Base-by-base conservation (phyloP, 2,329 filamentous ascomycete genomes). In the Sporothrix pseudoabietina region DNA sequence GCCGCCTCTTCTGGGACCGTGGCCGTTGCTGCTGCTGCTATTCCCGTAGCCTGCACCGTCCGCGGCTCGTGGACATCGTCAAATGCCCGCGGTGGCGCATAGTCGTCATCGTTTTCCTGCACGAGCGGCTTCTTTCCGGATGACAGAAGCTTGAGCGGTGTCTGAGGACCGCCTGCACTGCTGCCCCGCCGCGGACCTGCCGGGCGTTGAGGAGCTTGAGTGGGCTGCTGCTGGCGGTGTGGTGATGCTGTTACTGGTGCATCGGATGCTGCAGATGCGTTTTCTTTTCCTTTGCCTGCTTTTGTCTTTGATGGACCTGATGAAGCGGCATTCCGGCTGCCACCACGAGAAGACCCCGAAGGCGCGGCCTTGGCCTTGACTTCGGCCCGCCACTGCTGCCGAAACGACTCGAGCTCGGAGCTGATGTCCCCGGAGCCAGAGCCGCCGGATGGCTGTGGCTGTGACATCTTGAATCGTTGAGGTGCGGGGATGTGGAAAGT, bases 351-450 rank as follows among this genome's bases (percentile, higher is more conserved):
- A 16, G 61, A 68, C 69, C 75, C 73, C 4, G 77, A 8, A 19
- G 79, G 55, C 0, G 71, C 41, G 71, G 81, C 79, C 75, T 79
- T 84, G 2, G 82, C 81, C 68, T 84, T 79, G 7, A 97, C 92
- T 80, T 98, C 94, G 77, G 93, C 91, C 74, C 89, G 89, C 94
- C 94, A 98, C 85, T 94, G 87, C 79, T 89, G 88, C 76, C 95
- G 91, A 83, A 98, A 98, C 63, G 88, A 90, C 81, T 97, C 93
- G 74, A 98, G 88, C 81, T 97, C 94, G 69, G 90, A 86, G 80
- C 89, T 86, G 66, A 86, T 81, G 72, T 85, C 69, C 16, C 54
- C 47, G 10, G 32, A 4, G 39, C 30, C 71, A 6, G n/a, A 22
- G 47, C 44, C 54, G 10, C 8, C 49, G 5, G 72, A 41, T 12